phyloP scores from a whole-genome alignment of 768 basidiomycete genomes.

The Tricholoma terreum region DNA sequence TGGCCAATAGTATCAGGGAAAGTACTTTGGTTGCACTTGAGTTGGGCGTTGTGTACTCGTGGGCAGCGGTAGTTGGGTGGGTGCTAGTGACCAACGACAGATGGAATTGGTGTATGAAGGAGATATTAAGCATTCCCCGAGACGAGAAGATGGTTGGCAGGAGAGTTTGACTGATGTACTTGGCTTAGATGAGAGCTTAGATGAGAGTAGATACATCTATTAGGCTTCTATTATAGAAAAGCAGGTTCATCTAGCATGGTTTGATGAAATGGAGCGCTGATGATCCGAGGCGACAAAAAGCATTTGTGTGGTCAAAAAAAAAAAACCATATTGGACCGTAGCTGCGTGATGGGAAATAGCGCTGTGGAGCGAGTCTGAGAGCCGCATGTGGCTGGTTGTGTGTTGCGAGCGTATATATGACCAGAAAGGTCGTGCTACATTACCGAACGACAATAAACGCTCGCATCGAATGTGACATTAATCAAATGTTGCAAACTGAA shows the following conservation, averaged over 20 bases:
- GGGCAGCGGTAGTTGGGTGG: constrained; percentile 8
- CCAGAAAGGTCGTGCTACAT: neutral
- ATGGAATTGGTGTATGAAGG: neutral
- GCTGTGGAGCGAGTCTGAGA: neutral
- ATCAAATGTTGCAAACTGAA: neutral
- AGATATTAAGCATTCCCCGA: neutral
- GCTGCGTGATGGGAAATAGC: neutral
- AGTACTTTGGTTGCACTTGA: constrained; percentile 2
- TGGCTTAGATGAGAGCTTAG: neutral
- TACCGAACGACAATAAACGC: neutral
- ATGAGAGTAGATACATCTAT: neutral
- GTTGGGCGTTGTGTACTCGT: constrained; percentile 3
- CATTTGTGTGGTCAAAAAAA: neutral
- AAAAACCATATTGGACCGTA: neutral
- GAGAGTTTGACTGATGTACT: neutral
- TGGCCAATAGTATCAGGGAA: neutral
- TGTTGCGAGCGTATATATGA: neutral
- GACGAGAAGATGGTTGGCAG: neutral
- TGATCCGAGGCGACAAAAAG: constrained; percentile 1
- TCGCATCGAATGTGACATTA: neutral
- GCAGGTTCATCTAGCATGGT: neutral
- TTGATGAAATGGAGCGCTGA: neutral
- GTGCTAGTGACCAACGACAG: neutral
- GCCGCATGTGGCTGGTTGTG: neutral
- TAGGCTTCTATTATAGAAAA: constrained; percentile 1